Evolutionary conservation across 2,329 filamentous ascomycete genomes (phyloP).

Genomic region (Paecilomyces sp.): DNA sequence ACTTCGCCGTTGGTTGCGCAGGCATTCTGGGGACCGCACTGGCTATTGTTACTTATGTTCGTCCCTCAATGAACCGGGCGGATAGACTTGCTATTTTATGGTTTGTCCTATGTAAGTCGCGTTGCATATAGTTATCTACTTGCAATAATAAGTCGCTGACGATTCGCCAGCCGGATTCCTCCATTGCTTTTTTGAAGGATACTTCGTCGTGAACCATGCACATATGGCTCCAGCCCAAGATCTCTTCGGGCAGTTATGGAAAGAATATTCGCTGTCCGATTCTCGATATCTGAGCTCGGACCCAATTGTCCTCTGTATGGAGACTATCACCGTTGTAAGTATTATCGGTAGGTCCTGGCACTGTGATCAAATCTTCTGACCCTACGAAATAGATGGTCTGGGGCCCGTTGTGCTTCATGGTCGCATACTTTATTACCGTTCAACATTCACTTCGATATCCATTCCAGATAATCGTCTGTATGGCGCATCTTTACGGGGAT

Average conservation of each 20-base stretch:
- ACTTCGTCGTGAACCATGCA: conserved; percentile 66
- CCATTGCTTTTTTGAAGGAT: conserved; percentile 79
- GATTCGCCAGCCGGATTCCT: conserved; percentile 41
- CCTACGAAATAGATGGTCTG: conserved; percentile 42
- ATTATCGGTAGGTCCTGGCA: background rate
- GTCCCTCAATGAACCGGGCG: conserved; percentile 44
- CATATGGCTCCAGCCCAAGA: conserved; percentile 61
- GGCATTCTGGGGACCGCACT: conserved; percentile 53
- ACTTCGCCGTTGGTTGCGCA: conserved; percentile 52
- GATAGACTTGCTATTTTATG: conserved; percentile 61
- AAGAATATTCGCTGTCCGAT: conserved; percentile 82
- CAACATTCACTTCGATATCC: conserved; percentile 52
- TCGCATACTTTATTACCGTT: conserved; percentile 48
- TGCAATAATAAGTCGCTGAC: background rate
- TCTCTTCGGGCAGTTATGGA: conserved; percentile 81
- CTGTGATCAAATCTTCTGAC: background rate
- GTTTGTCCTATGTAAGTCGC: conserved; percentile 62
- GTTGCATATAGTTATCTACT: background rate
- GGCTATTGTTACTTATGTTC: conserved; percentile 44
- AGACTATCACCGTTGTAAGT: conserved; percentile 70
- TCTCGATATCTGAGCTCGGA: conserved; percentile 79
- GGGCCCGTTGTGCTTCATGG: conserved; percentile 55
- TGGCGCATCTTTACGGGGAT: conserved; percentile 60
- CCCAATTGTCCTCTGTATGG: conserved; percentile 79
- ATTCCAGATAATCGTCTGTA: conserved; percentile 53